Evolutionary conservation across 2,329 filamentous ascomycete genomes (phyloP).

Genomic region (Boeremia exigua): DNA sequence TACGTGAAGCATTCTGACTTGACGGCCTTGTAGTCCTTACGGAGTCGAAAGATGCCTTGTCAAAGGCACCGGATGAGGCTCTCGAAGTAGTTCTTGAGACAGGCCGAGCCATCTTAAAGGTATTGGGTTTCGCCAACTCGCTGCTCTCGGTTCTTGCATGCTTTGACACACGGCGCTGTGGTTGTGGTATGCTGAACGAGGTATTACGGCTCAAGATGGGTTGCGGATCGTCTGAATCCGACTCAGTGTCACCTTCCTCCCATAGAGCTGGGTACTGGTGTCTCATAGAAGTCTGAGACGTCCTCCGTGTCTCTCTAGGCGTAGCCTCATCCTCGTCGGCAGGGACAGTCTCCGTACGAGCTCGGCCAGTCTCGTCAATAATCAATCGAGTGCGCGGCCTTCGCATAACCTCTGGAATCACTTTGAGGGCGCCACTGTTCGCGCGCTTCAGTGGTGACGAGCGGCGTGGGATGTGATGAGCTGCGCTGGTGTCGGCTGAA

Average conservation of each 20-base stretch:
- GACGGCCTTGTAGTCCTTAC: slow-evolving; percentile 30
- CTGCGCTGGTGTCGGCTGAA: slow-evolving; percentile 25
- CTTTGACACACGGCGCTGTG: slow-evolving; percentile 42
- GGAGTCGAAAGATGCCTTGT: slow-evolving; percentile 42
- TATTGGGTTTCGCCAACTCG: slow-evolving; percentile 35
- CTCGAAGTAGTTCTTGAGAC: slow-evolving; percentile 32
- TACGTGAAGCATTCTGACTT: slow-evolving; percentile 33
- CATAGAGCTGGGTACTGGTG: slow-evolving; percentile 54
- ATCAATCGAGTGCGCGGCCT: slow-evolving; percentile 53
- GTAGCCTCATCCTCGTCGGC: slow-evolving; percentile 45
- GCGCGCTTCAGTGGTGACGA: slow-evolving; percentile 56
- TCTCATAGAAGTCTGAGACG: slow-evolving; percentile 36
- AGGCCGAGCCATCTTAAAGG: slow-evolving; percentile 44
- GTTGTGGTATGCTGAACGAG: slow-evolving; percentile 44
- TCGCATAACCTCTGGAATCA: slow-evolving; percentile 54
- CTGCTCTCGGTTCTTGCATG: slow-evolving; percentile 44
- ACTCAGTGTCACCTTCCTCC: slow-evolving; percentile 49
- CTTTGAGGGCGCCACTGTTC: slow-evolving; percentile 49
- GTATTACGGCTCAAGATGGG: slow-evolving; percentile 43
- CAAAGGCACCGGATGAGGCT: slow-evolving; percentile 33
- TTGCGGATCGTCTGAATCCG: slow-evolving; percentile 44
- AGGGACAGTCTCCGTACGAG: slow-evolving; percentile 54
- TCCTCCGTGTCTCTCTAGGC: slow-evolving; percentile 28
- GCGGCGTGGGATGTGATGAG: slow-evolving; percentile 48
- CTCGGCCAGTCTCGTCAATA: slow-evolving; percentile 56